Conservation (phyloP, 2,329 filamentous ascomycete species). For the Botrytis porri region DNA sequence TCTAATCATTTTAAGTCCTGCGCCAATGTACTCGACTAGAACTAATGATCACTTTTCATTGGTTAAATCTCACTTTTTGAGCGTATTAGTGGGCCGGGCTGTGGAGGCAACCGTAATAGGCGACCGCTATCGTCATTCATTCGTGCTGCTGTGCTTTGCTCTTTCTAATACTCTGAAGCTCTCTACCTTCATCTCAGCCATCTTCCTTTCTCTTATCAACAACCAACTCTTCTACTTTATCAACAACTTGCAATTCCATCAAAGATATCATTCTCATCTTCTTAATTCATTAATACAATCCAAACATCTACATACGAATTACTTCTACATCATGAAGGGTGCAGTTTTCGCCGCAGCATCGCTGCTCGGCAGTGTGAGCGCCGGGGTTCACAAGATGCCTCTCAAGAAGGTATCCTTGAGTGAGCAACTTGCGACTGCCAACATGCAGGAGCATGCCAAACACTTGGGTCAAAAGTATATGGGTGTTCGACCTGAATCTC, state of each 20-base stretch:
- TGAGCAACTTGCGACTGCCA: conserved; percentile 84
- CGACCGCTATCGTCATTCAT: conserved; percentile 19
- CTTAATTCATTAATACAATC: conserved; percentile 8
- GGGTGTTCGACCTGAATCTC: conserved; percentile 68
- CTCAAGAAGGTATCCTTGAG: conserved; percentile 92
- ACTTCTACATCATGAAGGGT: conserved; percentile 69
- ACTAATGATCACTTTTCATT: conserved; percentile 13
- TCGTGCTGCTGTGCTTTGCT: neutral
- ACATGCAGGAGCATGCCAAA: conserved; percentile 77
- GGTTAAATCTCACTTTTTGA: neutral
- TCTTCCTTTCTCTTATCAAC: conserved; percentile 17
- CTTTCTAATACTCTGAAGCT: conserved; percentile 10
- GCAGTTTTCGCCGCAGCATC: conserved; percentile 68
- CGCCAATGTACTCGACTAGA: neutral
- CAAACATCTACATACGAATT: conserved; percentile 22
- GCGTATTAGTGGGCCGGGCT: conserved; percentile 2
- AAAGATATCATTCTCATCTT: conserved; percentile 14
- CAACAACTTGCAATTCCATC: conserved; percentile 28
- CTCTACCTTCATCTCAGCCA: conserved; percentile 6
- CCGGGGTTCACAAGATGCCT: conserved; percentile 92
- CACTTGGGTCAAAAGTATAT: conserved; percentile 95
- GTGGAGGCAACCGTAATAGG: conserved; percentile 14
- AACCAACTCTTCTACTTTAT: conserved; percentile 27
- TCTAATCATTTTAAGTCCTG: neutral
- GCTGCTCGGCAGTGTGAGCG: conserved; percentile 79